Conservation (phyloP, 2,329 filamentous ascomycete species). For the Ambrosiella beaveri region DNA sequence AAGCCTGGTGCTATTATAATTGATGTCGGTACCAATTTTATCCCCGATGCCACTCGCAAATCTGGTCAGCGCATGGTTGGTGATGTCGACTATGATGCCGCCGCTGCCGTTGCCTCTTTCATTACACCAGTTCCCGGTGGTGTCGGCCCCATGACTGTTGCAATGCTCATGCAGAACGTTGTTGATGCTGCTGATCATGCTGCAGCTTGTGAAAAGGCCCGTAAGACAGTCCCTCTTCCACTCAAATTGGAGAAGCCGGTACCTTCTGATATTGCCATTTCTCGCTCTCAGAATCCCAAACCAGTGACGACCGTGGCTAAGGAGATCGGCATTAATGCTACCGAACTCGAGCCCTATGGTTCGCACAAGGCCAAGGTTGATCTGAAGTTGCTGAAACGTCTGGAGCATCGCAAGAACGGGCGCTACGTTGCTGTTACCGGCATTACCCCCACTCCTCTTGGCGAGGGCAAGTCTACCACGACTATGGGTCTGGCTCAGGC, state of each 20-base stretch:
- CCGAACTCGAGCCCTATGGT: slow-evolving; percentile 88
- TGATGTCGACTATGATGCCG: slow-evolving; percentile 83
- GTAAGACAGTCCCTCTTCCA: slow-evolving; percentile 66
- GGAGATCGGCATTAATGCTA: slow-evolving; percentile 72
- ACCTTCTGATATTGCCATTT: slow-evolving; percentile 90
- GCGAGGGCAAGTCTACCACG: slow-evolving; percentile 95
- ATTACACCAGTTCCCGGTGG: slow-evolving; percentile 95
- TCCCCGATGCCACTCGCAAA: slow-evolving; percentile 76
- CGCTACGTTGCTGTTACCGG: slow-evolving; percentile 86
- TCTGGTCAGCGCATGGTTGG: slow-evolving; percentile 83
- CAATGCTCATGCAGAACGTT: slow-evolving; percentile 93
- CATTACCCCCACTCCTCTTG: slow-evolving; percentile 89
- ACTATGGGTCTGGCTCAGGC: slow-evolving; percentile 92
- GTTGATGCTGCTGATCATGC: slow-evolving; percentile 68
- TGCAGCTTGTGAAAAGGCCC: slow-evolving; percentile 66
- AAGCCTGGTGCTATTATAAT: slow-evolving; percentile 93
- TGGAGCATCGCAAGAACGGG: slow-evolving; percentile 75
- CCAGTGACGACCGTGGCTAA: slow-evolving; percentile 67
- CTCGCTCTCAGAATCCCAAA: slow-evolving; percentile 79
- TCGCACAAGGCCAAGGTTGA: slow-evolving; percentile 94
- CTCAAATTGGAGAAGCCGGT: slow-evolving; percentile 65
- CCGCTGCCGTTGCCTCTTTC: slow-evolving; percentile 67
- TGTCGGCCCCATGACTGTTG: slow-evolving; percentile 96
- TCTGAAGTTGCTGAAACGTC: slow-evolving; percentile 60
- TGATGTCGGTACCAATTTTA: slow-evolving; percentile 94